Percentiles rank a stretch among this genome's conserved stretches.
phyloP scores from a whole-genome alignment of 2,329 filamentous ascomycete species.

The Penicillium sp. region DNA sequence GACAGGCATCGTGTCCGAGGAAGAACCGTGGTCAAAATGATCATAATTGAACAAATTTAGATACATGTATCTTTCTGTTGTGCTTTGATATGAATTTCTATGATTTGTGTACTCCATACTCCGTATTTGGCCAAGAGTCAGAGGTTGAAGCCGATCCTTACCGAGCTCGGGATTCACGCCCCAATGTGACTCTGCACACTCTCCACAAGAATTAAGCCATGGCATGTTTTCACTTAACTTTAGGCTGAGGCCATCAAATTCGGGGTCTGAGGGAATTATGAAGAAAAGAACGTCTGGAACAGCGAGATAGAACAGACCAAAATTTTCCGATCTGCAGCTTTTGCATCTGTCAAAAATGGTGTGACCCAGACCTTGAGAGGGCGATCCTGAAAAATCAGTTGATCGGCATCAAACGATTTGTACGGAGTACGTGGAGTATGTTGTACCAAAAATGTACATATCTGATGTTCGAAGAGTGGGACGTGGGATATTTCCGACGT shows the following conservation, averaged over 20 bases:
- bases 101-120: too few relatives aligned
- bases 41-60: too few relatives aligned
- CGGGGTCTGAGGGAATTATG: too few relatives aligned
- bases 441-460: too few relatives aligned
- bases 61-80: background rate
- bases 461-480: background rate
- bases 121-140: background rate
- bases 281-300: background rate
- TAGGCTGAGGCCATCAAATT: background rate
- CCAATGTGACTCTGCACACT: slow-evolving; percentile 11
- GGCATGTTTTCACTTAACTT: background rate
- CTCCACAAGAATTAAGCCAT: background rate
- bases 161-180: background rate
- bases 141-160: background rate
- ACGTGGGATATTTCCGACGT: slow-evolving; percentile 2
- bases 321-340: slow-evolving; percentile 12
- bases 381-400: background rate
- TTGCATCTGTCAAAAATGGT: slow-evolving; percentile 8
- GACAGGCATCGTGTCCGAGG: slow-evolving; percentile 16
- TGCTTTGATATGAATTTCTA: background rate
- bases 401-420: background rate
- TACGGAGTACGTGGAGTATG: too few relatives aligned
- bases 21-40: slow-evolving; percentile 2
- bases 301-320: background rate
- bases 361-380: background rate